phyloP scores from a whole-genome alignment of 1,284 basidiomycete species.

The Salmacisia buchloeana region DNA sequence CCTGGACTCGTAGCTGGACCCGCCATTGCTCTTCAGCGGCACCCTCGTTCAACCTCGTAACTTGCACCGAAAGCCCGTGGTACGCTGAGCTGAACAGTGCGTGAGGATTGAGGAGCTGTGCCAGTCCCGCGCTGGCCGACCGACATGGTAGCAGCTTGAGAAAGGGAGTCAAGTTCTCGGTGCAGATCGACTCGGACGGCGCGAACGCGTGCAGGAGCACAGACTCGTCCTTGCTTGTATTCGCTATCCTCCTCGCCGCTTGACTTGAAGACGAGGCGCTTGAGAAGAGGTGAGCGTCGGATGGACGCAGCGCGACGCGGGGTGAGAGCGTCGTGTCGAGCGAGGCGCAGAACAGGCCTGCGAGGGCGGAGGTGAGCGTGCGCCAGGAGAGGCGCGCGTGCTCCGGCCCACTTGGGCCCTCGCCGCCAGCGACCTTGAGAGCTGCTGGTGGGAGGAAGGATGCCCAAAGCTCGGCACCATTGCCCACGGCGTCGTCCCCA shows the following conservation, averaged over 20 bases:
- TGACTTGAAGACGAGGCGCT: not conserved
- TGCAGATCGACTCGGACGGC: conserved; percentile 81
- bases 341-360: conserved; percentile 89
- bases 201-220: conserved; percentile 67
- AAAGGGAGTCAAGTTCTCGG: conserved; percentile 93
- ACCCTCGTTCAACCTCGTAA: conserved; percentile 8
- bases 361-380: conserved; percentile 76
- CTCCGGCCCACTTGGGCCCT: not conserved
- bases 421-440: conserved; percentile 25
- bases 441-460: conserved; percentile 48
- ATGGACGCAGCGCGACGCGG: conserved; percentile 17
- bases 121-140: conserved; percentile 73
- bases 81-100: conserved; percentile 78
- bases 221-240: not conserved
- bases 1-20: conserved; percentile 71
- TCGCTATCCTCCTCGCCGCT: conserved; percentile 6
- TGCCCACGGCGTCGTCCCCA: conserved; percentile 64
- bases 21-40: conserved; percentile 56
- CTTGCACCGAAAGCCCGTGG: conserved; percentile 75
- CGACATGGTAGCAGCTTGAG: conserved; percentile 91
- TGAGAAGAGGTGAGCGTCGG: conserved; percentile 14
- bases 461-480: conserved; percentile 82
- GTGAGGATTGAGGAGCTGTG: conserved; percentile 76
- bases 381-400: conserved; percentile 58
- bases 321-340: conserved; percentile 56